phyloP scores from a whole-genome alignment of 2,329 filamentous ascomycete species.

The Neodidymelliopsis sp. region DNA sequence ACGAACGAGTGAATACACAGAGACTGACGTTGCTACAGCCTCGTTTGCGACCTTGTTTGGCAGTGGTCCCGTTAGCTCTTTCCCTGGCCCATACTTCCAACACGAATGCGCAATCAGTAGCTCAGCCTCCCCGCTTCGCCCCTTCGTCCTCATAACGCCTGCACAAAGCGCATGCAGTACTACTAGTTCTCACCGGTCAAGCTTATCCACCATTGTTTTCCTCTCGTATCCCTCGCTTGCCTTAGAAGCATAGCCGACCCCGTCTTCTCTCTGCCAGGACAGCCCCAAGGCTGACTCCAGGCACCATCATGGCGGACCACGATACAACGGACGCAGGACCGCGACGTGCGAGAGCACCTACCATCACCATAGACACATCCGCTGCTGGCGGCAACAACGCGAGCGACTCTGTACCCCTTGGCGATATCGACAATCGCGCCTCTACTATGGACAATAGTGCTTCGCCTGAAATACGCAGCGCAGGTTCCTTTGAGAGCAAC shows the following conservation, averaged over 20 bases:
- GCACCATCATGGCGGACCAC: constrained; percentile 42
- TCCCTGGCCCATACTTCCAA: constrained; percentile 1
- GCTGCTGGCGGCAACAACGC: constrained; percentile 51
- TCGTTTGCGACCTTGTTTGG: constrained; percentile 1
- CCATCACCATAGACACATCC: constrained; percentile 62
- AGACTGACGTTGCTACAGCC: constrained; percentile 4
- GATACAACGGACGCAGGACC: constrained; percentile 35
- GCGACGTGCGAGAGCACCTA: constrained; percentile 55
- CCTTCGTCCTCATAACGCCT: not conserved
- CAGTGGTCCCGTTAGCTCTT: constrained; percentile 1
- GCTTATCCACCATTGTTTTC: constrained; percentile 40
- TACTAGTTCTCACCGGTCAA: constrained; percentile 36
- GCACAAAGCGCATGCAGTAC: not conserved
- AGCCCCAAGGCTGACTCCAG: constrained; percentile 22
- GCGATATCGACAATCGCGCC: constrained; percentile 41
- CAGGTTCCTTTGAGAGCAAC: constrained; percentile 69
- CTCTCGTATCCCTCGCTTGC: constrained; percentile 34
- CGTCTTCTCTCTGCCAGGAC: constrained; percentile 13
- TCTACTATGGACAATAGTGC: constrained; percentile 20
- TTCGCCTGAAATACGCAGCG: constrained; percentile 59
- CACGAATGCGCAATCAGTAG: constrained; percentile 18
- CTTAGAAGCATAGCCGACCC: constrained; percentile 30
- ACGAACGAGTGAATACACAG: not conserved
- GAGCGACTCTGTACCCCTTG: constrained; percentile 45
- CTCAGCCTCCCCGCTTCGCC: constrained; percentile 1